Percentiles rank a stretch among this genome's conserved stretches.
These are phyloP conservation scores for Scheffersomyces lignicola DNA, from an alignment of 1,139 yeast species.

Conservation along the genomic window DNA sequence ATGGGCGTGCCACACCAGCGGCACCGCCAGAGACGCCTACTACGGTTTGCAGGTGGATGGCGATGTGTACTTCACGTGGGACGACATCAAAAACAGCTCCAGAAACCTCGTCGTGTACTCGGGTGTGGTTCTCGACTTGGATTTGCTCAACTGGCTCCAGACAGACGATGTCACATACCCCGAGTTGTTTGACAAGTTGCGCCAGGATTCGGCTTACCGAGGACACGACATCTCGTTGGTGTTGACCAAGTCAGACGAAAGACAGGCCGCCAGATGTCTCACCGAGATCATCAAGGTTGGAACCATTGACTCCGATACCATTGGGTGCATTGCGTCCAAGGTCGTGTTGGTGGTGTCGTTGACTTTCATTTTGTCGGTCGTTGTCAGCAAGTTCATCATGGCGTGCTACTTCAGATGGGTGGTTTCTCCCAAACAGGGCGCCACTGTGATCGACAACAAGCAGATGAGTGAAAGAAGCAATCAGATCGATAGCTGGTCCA, in stretches of 20 bases:
- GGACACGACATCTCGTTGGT: constrained; percentile 85
- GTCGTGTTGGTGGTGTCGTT: constrained; percentile 79
- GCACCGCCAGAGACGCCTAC: constrained; percentile 64
- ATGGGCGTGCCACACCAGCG: constrained; percentile 88
- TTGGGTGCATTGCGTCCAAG: constrained; percentile 94
- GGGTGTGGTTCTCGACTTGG: constrained; percentile 83
- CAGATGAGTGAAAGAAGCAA: constrained; percentile 49
- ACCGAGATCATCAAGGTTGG: constrained; percentile 91
- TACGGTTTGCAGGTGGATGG: constrained; percentile 64
- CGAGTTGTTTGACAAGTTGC: constrained; percentile 60
- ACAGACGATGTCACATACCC: constrained; percentile 73
- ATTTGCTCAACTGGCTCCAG: constrained; percentile 72
- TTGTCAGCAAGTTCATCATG: constrained; percentile 69
- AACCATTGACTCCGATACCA: constrained; percentile 79
- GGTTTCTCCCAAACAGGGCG: constrained; percentile 78
- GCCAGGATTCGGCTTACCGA: constrained; percentile 51
- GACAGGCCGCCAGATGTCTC: constrained; percentile 76
- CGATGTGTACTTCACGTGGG: constrained; percentile 89
- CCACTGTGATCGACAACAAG: constrained; percentile 54
- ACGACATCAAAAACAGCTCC: constrained; percentile 67
- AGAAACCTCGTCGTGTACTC: constrained; percentile 83
- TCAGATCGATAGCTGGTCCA: constrained; percentile 80
- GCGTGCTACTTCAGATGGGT: constrained; percentile 92
- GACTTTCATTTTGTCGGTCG: constrained; percentile 81
- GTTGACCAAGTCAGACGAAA: constrained; percentile 66